These are phyloP conservation scores for Botryotinia convoluta DNA, from an alignment of 2,329 filamentous ascomycete species.

Conservation along the genomic window DNA sequence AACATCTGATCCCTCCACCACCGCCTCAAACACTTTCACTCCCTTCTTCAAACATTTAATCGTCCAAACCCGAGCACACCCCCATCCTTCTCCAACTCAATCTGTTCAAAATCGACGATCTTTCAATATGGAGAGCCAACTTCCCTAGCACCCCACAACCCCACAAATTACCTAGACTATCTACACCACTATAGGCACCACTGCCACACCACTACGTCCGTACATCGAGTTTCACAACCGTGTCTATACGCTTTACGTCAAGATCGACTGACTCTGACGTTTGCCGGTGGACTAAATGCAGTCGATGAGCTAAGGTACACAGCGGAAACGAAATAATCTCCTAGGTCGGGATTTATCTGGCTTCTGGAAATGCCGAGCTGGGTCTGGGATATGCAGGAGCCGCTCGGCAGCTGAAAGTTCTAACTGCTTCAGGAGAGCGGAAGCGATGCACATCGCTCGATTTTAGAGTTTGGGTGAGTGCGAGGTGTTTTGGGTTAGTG, in stretches of 20 bases:
- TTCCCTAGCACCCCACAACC: slow-evolving; percentile 5
- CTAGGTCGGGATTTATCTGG: background rate
- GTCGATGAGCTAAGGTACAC: background rate
- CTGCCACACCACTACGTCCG: background rate
- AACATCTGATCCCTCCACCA: background rate
- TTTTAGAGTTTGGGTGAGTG: background rate
- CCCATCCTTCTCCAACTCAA: background rate
- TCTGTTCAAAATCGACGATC: background rate
- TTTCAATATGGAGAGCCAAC: background rate
- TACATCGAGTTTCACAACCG: background rate
- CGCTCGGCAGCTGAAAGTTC: slow-evolving; percentile 6
- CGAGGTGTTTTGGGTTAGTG: background rate
- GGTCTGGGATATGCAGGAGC: background rate
- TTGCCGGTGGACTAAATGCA: background rate
- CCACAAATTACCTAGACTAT: background rate
- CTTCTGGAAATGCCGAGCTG: background rate
- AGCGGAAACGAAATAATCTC: background rate
- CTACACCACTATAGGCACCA: background rate
- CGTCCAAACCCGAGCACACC: background rate
- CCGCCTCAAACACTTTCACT: background rate
- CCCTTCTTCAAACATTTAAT: background rate
- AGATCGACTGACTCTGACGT: background rate
- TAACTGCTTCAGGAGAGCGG: background rate
- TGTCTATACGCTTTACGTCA: slow-evolving; percentile 11
- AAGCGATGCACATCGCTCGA: background rate